Percentiles rank a stretch among this genome's conserved stretches.
Conservation (phyloP, 768 basidiomycete genomes). For the Lenzites betulinus region DNA sequence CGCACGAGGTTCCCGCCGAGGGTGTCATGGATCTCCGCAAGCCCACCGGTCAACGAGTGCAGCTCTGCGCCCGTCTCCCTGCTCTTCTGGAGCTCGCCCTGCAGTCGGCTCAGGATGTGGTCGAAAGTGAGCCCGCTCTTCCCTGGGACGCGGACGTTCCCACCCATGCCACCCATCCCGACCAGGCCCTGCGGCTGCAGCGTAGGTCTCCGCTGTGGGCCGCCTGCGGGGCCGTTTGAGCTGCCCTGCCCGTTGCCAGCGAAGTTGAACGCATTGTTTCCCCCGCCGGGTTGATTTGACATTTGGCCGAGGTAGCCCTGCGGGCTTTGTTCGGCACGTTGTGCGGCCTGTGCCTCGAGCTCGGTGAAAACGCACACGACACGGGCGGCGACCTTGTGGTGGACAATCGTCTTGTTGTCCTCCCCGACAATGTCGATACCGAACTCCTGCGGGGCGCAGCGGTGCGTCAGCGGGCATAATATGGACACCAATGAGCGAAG, state of each 20-base stretch:
- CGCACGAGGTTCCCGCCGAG: constrained; percentile 80
- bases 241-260: constrained; percentile 36
- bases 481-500: background rate
- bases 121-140: constrained; percentile 92
- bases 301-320: constrained; percentile 30
- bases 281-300: constrained; percentile 38
- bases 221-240: constrained; percentile 33
- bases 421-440: constrained; percentile 99
- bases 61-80: constrained; percentile 91
- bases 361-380: constrained; percentile 87
- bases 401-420: constrained; percentile 96
- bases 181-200: constrained; percentile 61
- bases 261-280: constrained; percentile 48
- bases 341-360: constrained; percentile 78
- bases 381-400: constrained; percentile 97
- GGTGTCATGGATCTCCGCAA: constrained; percentile 92
- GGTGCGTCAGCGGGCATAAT: constrained; percentile 1
- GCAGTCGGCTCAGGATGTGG: constrained; percentile 84
- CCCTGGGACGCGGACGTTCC: constrained; percentile 67
- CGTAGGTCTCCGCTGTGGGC: constrained; percentile 55
- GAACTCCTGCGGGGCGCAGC: constrained; percentile 69
- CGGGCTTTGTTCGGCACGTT: constrained; percentile 62
- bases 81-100: constrained; percentile 94
- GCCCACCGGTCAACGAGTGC: constrained; percentile 69
- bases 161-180: constrained; percentile 79